phyloP scores from a whole-genome alignment of 1,284 basidiomycete genomes.

The Melampsora larici-populina region DNA sequence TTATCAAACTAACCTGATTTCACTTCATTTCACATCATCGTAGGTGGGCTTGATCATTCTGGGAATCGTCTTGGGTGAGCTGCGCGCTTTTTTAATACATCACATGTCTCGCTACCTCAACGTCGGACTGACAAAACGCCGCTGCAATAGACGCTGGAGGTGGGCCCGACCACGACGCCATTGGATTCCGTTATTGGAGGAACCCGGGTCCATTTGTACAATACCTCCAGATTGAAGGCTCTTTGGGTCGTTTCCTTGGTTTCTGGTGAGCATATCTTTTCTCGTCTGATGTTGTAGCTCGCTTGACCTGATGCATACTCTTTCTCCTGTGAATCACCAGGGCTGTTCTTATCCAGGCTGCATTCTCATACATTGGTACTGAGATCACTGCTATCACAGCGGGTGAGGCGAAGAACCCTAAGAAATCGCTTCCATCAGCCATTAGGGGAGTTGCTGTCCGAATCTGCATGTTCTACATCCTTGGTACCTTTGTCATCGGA shows the following conservation, averaged over 20 bases:
- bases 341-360: slow-evolving; percentile 51
- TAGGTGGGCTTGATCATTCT: slow-evolving; percentile 38
- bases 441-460: slow-evolving; percentile 65
- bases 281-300: not conserved
- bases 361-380: slow-evolving; percentile 53
- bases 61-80: slow-evolving; percentile 31
- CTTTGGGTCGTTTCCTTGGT: slow-evolving; percentile 29
- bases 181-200: slow-evolving; percentile 51
- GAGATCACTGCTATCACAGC: slow-evolving; percentile 54
- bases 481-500: slow-evolving; percentile 65
- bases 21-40: not conserved
- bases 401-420: slow-evolving; percentile 55
- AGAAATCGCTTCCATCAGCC: slow-evolving; percentile 49
- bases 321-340: slow-evolving; percentile 43
- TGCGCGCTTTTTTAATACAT: no score
- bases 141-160: slow-evolving; percentile 21
- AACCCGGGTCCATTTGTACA: slow-evolving; percentile 58
- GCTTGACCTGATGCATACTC: not conserved
- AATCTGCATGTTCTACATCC: slow-evolving; percentile 58
- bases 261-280: slow-evolving; percentile 21
- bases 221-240: slow-evolving; percentile 44
- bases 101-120: not conserved
- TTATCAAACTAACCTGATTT: slow-evolving; percentile 31
- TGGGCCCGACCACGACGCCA: slow-evolving; percentile 31
- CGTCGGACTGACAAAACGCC: no score